Evolutionary conservation across 768 basidiomycete species (phyloP).

Genomic region (Melanogaster broomeanus): DNA sequence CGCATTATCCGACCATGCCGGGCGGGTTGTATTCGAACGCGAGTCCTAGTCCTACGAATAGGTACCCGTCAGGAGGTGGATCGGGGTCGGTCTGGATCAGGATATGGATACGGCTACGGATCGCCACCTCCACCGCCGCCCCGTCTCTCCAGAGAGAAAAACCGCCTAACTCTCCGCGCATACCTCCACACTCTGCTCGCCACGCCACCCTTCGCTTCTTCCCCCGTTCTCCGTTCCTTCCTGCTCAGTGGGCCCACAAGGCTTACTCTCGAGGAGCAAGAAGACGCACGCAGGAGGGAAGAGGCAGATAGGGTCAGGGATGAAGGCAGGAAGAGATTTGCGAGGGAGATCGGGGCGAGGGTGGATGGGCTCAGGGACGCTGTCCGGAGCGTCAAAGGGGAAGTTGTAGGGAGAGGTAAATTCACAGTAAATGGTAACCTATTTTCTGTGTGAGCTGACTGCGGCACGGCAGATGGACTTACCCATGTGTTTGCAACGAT

Average conservation of each 20-base stretch:
- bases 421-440: neutral
- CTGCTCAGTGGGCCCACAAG: conserved; percentile 74
- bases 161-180: conserved; percentile 88
- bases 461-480: conserved; percentile 67
- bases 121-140: conserved; percentile 44
- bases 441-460: conserved; percentile 4
- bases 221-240: conserved; percentile 85
- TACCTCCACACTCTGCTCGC: conserved; percentile 84
- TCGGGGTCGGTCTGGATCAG: no score
- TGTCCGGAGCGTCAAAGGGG: conserved; percentile 87
- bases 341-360: conserved; percentile 79
- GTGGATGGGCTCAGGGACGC: conserved; percentile 86
- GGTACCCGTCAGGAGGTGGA: conserved; percentile 64
- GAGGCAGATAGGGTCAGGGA: conserved; percentile 88
- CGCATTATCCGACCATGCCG: conserved; percentile 75
- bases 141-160: conserved; percentile 87
- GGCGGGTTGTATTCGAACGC: conserved; percentile 39
- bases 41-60: conserved; percentile 43
- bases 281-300: conserved; percentile 78
- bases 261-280: conserved; percentile 69
- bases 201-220: conserved; percentile 73
- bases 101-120: conserved; percentile 53
- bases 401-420: conserved; percentile 84
- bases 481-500: conserved; percentile 88
- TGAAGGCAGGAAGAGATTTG: conserved; percentile 84